A percentile compares a stretch with the other conserved stretches of the same genome.
Evolutionary conservation across 2,329 filamentous ascomycete species (phyloP).

Genomic region (Ceratocystis albifundus): DNA sequence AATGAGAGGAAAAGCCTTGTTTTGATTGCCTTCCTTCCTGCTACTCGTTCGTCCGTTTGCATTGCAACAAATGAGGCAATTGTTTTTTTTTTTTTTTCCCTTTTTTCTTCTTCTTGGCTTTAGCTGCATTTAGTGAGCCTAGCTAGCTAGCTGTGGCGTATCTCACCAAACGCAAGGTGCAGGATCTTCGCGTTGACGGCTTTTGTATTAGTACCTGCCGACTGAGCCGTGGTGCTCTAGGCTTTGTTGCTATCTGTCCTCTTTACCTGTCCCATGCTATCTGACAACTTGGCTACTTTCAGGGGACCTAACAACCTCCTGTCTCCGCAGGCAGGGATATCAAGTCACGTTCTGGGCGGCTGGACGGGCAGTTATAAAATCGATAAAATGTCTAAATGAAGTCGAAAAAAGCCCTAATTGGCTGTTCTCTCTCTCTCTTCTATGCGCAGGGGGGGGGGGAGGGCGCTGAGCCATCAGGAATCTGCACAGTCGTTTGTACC

Average conservation of each 20-base stretch:
- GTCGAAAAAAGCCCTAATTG: slow-evolving; percentile 14
- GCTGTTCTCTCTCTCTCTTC: not conserved
- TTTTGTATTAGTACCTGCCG: not conserved
- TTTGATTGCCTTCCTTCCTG: no score
- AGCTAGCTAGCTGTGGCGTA: slow-evolving; percentile 8
- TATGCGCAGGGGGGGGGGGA: not conserved
- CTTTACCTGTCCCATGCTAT: not conserved
- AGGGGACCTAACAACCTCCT: not conserved
- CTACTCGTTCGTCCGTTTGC: not conserved
- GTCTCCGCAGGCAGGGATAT: slow-evolving; percentile 8
- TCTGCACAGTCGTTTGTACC: slow-evolving; percentile 4
- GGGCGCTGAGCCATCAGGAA: slow-evolving; percentile 2
- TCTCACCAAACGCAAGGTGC: slow-evolving; percentile 9
- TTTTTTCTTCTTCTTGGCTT: no score
- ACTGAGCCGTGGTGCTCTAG: not conserved
- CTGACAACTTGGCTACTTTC: slow-evolving; percentile 3
- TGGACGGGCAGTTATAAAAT: not conserved
- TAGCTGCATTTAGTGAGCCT: no score
- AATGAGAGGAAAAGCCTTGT: slow-evolving; percentile 10
- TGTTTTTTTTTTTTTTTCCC: no score
- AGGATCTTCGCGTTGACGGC: not conserved
- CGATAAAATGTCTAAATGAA: slow-evolving; percentile 12
- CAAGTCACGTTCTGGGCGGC: not conserved
- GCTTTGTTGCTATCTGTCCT: not conserved
- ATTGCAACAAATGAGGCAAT: slow-evolving; percentile 6